Evolutionary conservation across 2,329 filamentous ascomycete species (phyloP).

Genomic region (Trichoderma guizhouense): DNA sequence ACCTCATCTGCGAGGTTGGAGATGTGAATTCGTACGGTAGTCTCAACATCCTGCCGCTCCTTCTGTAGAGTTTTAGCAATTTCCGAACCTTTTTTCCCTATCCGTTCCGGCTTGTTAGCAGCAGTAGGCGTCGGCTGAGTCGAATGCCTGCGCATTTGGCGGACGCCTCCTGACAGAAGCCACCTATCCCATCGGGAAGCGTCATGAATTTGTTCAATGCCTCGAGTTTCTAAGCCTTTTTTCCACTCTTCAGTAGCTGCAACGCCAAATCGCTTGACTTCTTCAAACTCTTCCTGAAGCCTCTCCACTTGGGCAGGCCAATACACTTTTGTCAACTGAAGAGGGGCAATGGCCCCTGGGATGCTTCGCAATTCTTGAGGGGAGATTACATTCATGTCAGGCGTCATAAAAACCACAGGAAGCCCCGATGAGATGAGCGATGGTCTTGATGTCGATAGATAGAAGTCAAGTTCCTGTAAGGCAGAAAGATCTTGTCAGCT

Average conservation of each 20-base stretch:
- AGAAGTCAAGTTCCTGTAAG: slow-evolving; percentile 64
- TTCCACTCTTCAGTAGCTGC: slow-evolving; percentile 73
- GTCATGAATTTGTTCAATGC: slow-evolving; percentile 58
- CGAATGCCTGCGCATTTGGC: slow-evolving; percentile 33
- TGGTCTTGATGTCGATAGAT: slow-evolving; percentile 58
- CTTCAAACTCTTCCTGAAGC: slow-evolving; percentile 59
- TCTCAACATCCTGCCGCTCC: slow-evolving; percentile 69
- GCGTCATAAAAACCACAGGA: slow-evolving; percentile 63
- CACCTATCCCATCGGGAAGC: slow-evolving; percentile 73
- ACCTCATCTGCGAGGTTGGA: slow-evolving; percentile 66
- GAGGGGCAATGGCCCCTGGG: slow-evolving; percentile 39
- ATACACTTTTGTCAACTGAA: slow-evolving; percentile 63
- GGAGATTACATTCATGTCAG: slow-evolving; percentile 58
- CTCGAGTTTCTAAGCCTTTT: slow-evolving; percentile 66
- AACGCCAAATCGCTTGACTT: slow-evolving; percentile 62
- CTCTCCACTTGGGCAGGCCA: slow-evolving; percentile 59
- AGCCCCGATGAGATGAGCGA: slow-evolving; percentile 65
- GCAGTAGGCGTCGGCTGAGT: neutral
- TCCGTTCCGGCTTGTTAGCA: too few species aligned
- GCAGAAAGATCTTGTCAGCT: slow-evolving; percentile 22
- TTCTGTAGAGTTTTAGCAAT: neutral
- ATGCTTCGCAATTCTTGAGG: slow-evolving; percentile 52
- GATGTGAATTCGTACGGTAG: slow-evolving; percentile 63
- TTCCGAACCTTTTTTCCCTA: too few species aligned
- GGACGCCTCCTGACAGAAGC: slow-evolving; percentile 48